A percentile compares a stretch with the other conserved stretches of the same genome.
These are phyloP conservation scores for Trichophyton verrucosum DNA, from an alignment of 2,329 filamentous ascomycete genomes.

Conservation along the genomic window DNA sequence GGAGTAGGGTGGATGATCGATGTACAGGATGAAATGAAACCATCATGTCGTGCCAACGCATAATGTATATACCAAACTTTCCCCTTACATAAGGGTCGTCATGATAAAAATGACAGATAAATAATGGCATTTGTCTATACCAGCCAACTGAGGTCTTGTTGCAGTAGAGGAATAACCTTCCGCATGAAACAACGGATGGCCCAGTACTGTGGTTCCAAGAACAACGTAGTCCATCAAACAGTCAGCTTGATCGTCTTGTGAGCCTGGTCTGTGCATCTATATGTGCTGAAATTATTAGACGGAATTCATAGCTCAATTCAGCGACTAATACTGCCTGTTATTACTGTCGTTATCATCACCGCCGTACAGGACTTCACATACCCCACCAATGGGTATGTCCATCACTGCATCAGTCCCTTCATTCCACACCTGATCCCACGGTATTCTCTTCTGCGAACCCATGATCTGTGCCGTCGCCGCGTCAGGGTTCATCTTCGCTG, in stretches of 20 bases:
- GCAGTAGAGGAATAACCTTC: neutral
- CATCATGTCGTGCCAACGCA: neutral
- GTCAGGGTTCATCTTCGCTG: conserved; percentile 31
- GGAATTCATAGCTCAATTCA: too few relatives aligned
- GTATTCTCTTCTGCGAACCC: conserved; percentile 35
- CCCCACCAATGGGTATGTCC: conserved; percentile 88
- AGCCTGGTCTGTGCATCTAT: neutral
- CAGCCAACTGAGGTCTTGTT: neutral
- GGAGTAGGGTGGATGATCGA: neutral
- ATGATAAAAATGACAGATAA: neutral
- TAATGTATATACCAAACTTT: neutral
- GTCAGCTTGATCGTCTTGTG: too few relatives aligned
- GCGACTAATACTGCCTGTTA: neutral
- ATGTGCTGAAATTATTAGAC: neutral
- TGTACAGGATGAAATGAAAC: neutral
- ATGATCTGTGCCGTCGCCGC: conserved; percentile 32
- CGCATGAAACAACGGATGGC: neutral
- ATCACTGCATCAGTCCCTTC: conserved; percentile 92
- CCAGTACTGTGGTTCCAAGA: too few relatives aligned
- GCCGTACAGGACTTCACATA: conserved; percentile 89
- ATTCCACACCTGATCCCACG: conserved; percentile 80
- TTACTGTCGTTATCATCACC: conserved; percentile 26
- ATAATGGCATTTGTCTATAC: neutral
- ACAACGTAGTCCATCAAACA: too few relatives aligned
- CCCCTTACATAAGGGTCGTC: neutral